These are phyloP conservation scores for Herpetospermum pedunculosum DNA, from an alignment of 306 rosid genomes.

Conservation along the genomic window DNA sequence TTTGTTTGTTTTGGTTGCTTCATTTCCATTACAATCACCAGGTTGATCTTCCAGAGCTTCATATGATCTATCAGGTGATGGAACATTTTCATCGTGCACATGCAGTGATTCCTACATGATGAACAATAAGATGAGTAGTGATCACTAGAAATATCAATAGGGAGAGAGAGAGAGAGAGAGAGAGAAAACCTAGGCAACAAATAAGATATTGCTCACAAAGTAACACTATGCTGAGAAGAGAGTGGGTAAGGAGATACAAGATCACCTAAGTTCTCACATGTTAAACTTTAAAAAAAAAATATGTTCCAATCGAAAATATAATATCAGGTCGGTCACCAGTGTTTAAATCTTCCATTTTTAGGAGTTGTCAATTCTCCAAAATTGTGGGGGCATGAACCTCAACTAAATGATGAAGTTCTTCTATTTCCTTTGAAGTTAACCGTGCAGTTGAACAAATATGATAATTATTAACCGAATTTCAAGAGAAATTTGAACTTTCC, in stretches of 20 bases:
- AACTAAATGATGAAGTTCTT: not conserved
- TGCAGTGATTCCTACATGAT: conserved; percentile 71
- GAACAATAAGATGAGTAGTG: not conserved
- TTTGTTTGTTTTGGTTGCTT: conserved; percentile 9
- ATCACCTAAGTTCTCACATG: not conserved
- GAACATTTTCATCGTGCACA: conserved; percentile 22
- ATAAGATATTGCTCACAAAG: not conserved
- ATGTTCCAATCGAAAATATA: not conserved
- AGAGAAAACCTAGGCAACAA: not conserved
- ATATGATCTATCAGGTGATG: conserved; percentile 10
- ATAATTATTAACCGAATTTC: not conserved
- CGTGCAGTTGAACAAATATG: not conserved
- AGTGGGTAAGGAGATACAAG: not conserved
- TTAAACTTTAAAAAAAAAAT: not conserved
- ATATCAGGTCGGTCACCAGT: not conserved
- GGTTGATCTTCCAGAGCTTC: conserved; percentile 45
- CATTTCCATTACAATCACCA: conserved; percentile 1
- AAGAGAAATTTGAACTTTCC: not conserved
- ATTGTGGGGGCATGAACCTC: not conserved
- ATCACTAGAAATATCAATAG: not conserved
- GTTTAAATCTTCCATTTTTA: not conserved
- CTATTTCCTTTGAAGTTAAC: not conserved
- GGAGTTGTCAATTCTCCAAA: not conserved
- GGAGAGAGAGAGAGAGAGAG: not conserved
- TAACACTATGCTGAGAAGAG: not conserved